A percentile compares a stretch with the other conserved stretches of the same genome.
These are phyloP conservation scores for Flaveria robusta DNA, from an alignment of 129 eudicot species.

Conservation along the genomic window DNA sequence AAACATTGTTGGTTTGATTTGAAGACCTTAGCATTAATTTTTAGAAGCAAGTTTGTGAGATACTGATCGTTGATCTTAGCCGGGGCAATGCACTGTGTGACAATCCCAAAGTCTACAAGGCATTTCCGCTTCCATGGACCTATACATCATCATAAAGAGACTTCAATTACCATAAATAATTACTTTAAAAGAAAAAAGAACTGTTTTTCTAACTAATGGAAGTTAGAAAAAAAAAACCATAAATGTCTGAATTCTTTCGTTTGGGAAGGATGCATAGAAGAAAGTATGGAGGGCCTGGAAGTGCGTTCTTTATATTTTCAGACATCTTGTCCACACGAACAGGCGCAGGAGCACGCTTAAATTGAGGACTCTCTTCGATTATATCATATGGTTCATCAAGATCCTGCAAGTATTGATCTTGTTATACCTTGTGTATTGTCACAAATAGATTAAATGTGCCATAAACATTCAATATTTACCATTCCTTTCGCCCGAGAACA, in stretches of 20 bases:
- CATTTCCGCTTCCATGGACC: conserved; percentile 78
- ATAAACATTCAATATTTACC: conserved; percentile 34
- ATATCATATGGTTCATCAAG: conserved; percentile 45
- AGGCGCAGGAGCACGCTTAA: conserved; percentile 53
- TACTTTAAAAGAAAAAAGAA: no score
- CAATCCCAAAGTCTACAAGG: conserved; percentile 59
- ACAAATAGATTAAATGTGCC: not conserved
- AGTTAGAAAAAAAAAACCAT: conserved; percentile 29
- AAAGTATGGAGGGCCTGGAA: conserved; percentile 60
- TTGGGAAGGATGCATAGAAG: conserved; percentile 65
- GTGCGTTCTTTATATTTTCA: conserved; percentile 41
- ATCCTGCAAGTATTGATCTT: conserved; percentile 15
- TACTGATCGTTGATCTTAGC: conserved; percentile 69
- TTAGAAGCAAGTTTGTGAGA: conserved; percentile 65
- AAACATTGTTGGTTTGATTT: not conserved
- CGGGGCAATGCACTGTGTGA: conserved; percentile 85
- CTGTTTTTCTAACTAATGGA: no score
- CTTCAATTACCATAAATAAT: not conserved
- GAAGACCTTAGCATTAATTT: conserved; percentile 73
- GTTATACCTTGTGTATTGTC: not conserved
- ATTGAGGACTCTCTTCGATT: conserved; percentile 61
- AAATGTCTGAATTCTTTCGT: conserved; percentile 52
- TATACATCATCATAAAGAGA: conserved; percentile 19
- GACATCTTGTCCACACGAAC: conserved; percentile 75
- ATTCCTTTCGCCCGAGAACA: conserved; percentile 63